Evolutionary conservation across 108 stramenopile genomes (phyloP).

Genomic region (Cyclotella sp.): DNA sequence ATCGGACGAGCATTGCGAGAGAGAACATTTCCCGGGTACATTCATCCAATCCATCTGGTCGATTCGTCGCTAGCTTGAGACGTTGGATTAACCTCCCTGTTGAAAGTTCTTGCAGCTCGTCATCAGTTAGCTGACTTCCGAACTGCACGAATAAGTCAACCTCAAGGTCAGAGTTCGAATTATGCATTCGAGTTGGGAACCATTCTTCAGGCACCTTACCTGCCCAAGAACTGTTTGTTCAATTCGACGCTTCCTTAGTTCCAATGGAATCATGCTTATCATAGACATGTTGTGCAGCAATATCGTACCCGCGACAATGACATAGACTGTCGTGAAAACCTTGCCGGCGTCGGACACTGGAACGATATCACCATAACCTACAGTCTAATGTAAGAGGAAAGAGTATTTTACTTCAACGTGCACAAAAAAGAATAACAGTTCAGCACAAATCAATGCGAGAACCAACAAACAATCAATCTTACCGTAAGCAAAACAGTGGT

Average conservation of each 20-base stretch:
- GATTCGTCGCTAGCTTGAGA: constrained; percentile 69
- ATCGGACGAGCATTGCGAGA: constrained; percentile 89
- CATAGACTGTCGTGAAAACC: constrained; percentile 48
- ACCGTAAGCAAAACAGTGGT: constrained; percentile 82
- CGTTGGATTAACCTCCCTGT: constrained; percentile 84
- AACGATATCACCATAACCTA: constrained; percentile 88
- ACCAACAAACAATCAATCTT: neutral
- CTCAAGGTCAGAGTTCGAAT: constrained; percentile 1
- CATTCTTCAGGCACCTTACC: constrained; percentile 18
- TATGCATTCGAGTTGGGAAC: neutral
- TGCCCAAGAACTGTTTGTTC: constrained; percentile 77
- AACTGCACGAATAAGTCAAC: constrained; percentile 57
- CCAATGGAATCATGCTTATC: constrained; percentile 92
- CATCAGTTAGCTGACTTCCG: constrained; percentile 83
- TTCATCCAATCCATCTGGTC: constrained; percentile 77
- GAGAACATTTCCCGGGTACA: constrained; percentile 93
- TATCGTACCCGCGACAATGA: constrained; percentile 80
- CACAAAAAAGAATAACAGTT: neutral
- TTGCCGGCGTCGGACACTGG: constrained; percentile 60
- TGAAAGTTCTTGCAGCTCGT: constrained; percentile 82
- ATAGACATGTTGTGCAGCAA: constrained; percentile 89
- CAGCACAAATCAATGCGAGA: neutral
- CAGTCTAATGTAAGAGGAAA: constrained; percentile 12
- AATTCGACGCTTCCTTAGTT: constrained; percentile 82
- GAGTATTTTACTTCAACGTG: neutral